Evolutionary conservation across 1,284 basidiomycete species (phyloP).

Genomic region (Quambalaria eucalypti): DNA sequence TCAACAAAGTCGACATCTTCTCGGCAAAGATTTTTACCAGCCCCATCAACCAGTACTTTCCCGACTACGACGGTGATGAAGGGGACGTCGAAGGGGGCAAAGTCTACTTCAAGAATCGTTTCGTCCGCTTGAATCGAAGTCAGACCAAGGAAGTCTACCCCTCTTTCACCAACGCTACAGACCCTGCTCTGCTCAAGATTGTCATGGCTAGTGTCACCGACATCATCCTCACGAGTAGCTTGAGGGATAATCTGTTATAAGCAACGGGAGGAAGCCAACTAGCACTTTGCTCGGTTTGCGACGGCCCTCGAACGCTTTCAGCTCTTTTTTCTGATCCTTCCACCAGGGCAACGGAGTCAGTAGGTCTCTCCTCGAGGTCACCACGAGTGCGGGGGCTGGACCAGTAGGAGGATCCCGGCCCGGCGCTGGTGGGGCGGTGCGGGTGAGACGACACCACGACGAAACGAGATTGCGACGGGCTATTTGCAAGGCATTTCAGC

Average conservation of each 20-base stretch:
- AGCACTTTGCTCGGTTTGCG: too few relatives aligned
- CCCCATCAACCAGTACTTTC: slow-evolving; percentile 68
- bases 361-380: too few relatives aligned
- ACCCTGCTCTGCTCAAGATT: slow-evolving; percentile 78
- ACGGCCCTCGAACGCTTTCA: too few relatives aligned
- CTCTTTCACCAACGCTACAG: slow-evolving; percentile 84
- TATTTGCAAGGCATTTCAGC: too few relatives aligned
- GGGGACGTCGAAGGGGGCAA: slow-evolving; percentile 64
- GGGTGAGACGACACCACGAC: too few relatives aligned
- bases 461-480: too few relatives aligned
- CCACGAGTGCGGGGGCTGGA: too few relatives aligned
- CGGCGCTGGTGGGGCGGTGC: too few relatives aligned
- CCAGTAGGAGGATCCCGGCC: too few relatives aligned
- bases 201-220: slow-evolving; percentile 60
- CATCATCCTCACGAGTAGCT: slow-evolving; percentile 32
- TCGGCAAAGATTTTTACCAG: slow-evolving; percentile 69
- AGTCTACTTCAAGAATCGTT: slow-evolving; percentile 81
- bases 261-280: too few relatives aligned
- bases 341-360: too few relatives aligned
- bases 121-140: slow-evolving; percentile 70
- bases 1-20: slow-evolving; percentile 62
- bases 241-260: slow-evolving; percentile 12
- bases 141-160: slow-evolving; percentile 78
- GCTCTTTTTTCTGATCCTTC: too few relatives aligned
- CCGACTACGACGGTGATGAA: slow-evolving; percentile 44